Evolutionary conservation across 345 rosid species (phyloP).

Genomic region (Citrus glauca): DNA sequence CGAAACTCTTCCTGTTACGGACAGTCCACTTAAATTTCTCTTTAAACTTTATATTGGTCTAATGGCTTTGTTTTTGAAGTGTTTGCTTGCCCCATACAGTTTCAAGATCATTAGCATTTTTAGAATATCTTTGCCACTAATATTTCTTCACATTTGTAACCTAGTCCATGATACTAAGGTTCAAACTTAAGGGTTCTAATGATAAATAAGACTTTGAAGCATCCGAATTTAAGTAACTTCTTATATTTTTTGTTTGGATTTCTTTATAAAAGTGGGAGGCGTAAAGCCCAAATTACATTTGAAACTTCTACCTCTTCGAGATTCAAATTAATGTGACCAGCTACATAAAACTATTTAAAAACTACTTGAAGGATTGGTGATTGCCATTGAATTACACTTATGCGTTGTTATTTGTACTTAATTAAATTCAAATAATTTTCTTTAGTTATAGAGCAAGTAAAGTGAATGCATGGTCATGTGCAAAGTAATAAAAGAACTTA

Average conservation of each 20-base stretch:
- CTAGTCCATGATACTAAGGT: neutral
- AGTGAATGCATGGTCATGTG: too few relatives aligned
- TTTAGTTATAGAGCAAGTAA: neutral
- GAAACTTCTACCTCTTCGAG: too few relatives aligned
- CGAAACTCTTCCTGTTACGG: neutral
- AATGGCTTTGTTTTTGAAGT: neutral
- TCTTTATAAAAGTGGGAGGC: too few relatives aligned
- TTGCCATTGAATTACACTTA: too few relatives aligned
- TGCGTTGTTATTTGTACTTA: neutral
- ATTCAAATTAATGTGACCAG: too few relatives aligned
- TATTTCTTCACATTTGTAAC: neutral
- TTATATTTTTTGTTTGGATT: too few relatives aligned
- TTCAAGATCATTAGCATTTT: neutral
- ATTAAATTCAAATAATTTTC: neutral
- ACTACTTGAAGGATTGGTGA: too few relatives aligned
- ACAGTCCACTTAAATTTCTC: neutral
- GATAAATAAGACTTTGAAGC: too few relatives aligned
- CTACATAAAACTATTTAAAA: too few relatives aligned
- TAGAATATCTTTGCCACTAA: neutral
- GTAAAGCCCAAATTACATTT: too few relatives aligned
- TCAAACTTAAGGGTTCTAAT: neutral
- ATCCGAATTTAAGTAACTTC: fast-evolving
- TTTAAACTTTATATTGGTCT: neutral
- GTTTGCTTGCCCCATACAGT: neutral
- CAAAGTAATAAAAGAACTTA: too few relatives aligned